Base-by-base conservation (phyloP, 106 monocot genomes). In the Dioscorea alata region DNA sequence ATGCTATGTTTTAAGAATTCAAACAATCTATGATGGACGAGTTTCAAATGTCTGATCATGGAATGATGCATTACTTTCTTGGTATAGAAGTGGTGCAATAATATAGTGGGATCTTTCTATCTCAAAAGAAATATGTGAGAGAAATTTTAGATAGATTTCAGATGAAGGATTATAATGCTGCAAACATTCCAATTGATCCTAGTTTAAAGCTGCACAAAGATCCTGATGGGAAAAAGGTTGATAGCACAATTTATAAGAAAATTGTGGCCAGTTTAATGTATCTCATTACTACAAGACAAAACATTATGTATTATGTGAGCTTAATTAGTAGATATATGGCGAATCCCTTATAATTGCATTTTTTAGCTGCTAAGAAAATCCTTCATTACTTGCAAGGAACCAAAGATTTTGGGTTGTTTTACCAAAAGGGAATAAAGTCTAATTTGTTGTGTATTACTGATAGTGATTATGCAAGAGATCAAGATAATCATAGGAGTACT, bases 251-350 rank as follows among this genome's bases (percentile, higher is more conserved):
- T 34, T 74, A 74, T 42, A 74, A 66, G 42, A 19, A 66, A 59
- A 57, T 74, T 13, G 8, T 74, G 20, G 66, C 66, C 9, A 48
- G 35, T 32, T 74, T 74, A 49, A 34, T 74, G 42, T 74, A 66
- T 66, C 15, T n/a, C 28, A 74, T 57, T 21, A 23, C 74, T 35
- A 66, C 65, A 65, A 74, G 66, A 23, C 56, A 33, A 35, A 57
- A 74, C 8, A 66, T 74, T n/a, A 57, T 66, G n/a, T n/a, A 65
- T 73, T 16, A 10, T 33, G 73, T 73, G n/a, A 59, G 56, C 18
- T 15, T 74, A 1, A 56, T 66, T 9, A 66, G 35, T 22, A 74
- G 56, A 66, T 74, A 57, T 22, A 66, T 66, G 66, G 21, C 57
- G 21, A 35, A 5, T 56, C 33, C 56, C 21, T 57, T n/a, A 33